These are phyloP conservation scores for Fusarium nematophilum DNA, from an alignment of 2,329 filamentous ascomycete genomes.

Conservation along the genomic window DNA sequence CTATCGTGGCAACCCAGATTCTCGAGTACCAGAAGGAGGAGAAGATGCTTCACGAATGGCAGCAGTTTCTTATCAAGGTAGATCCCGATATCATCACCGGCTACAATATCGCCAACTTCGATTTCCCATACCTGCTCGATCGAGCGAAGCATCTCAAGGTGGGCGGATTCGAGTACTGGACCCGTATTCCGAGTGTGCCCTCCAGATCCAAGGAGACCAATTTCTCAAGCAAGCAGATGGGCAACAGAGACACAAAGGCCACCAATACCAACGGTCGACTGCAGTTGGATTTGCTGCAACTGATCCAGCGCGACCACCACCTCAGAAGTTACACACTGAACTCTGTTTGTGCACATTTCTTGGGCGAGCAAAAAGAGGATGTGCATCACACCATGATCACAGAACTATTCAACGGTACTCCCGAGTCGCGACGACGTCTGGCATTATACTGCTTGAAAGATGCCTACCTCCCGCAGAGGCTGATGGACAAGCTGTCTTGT, in stretches of 20 bases:
- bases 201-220: slow-evolving; percentile 83
- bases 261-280: slow-evolving; percentile 96
- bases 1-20: slow-evolving; percentile 95
- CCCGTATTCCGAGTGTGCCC: slow-evolving; percentile 76
- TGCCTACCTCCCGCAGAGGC: slow-evolving; percentile 90
- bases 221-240: slow-evolving; percentile 98
- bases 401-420: slow-evolving; percentile 94
- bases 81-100: slow-evolving; percentile 98
- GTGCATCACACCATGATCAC: slow-evolving; percentile 99
- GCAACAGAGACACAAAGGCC: slow-evolving; percentile 90
- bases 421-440: slow-evolving; percentile 88
- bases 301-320: slow-evolving; percentile 95
- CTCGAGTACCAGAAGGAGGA: slow-evolving; percentile 84
- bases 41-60: slow-evolving; percentile 93
- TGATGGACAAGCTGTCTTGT: slow-evolving; percentile 98
- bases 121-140: slow-evolving; percentile 95
- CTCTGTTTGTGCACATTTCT: slow-evolving; percentile 92
- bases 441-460: slow-evolving; percentile 98
- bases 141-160: slow-evolving; percentile 88
- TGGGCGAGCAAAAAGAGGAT: slow-evolving; percentile 98
- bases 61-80: slow-evolving; percentile 86
- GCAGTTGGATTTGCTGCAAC: slow-evolving; percentile 92
- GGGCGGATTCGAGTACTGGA: slow-evolving; percentile 85
- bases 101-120: slow-evolving; percentile 99
- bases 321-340: slow-evolving; percentile 97